These are phyloP conservation scores for Mycena alexandri DNA, from an alignment of 768 basidiomycete species.

Conservation along the genomic window DNA sequence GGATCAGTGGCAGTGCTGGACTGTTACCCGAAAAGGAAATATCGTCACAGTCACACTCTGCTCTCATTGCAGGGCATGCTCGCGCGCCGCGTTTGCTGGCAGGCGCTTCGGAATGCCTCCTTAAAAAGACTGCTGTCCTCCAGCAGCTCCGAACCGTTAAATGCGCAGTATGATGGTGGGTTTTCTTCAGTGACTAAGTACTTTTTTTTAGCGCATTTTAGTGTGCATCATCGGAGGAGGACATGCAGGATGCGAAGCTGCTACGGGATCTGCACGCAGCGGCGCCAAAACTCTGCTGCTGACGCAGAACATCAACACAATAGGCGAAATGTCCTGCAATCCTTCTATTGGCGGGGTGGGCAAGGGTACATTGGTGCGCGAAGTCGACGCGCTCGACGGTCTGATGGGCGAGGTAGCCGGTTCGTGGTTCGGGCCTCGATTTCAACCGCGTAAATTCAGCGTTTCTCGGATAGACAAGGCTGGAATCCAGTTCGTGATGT, in stretches of 20 bases:
- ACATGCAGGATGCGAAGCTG: conserved; percentile 94
- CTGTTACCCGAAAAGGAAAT: neutral
- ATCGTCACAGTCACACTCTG: too few species aligned
- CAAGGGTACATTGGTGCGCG: conserved; percentile 91
- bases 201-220: conserved; percentile 35
- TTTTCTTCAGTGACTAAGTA: neutral
- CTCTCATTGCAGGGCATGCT: conserved; percentile 21
- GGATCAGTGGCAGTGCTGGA: conserved; percentile 9
- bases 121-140: conserved; percentile 12
- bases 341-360: conserved; percentile 94
- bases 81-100: conserved; percentile 28
- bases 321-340: conserved; percentile 91
- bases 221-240: conserved; percentile 93
- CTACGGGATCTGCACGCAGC: conserved; percentile 85
- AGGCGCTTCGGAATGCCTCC: conserved; percentile 18
- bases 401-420: conserved; percentile 88
- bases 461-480: conserved; percentile 72
- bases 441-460: neutral
- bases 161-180: conserved; percentile 36
- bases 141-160: conserved; percentile 3
- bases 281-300: conserved; percentile 86
- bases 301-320: conserved; percentile 84
- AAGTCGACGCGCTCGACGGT: conserved; percentile 92
- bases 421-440: conserved; percentile 47
- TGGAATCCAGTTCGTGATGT: conserved; percentile 88